Evolutionary conservation across 2,329 filamentous ascomycete species (phyloP), one percentile per base, ranked within the genome.

Genomic region (Rhinocladiella similis): DNA sequence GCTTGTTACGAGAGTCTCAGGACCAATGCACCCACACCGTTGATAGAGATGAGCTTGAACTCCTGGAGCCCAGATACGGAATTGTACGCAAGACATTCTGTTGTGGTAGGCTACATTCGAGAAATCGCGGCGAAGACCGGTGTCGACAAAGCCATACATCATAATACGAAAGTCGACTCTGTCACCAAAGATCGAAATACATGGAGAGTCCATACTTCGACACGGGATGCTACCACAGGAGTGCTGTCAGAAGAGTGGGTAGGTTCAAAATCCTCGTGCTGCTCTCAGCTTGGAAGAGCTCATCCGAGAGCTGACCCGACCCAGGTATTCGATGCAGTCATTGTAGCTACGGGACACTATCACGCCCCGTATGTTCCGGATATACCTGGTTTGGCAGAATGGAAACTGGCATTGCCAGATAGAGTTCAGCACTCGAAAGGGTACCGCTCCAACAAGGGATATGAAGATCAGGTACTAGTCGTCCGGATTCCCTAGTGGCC

Each of bases 41-140:
- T 82, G 52, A 75, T 83, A 62, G 69, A 77, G 43, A 76, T 76
- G 1, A 77, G 72, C 14, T 68, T 80, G 41, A 76, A 77, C 50
- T 60, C 66, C 6, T 89, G 86, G 80, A 82, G 84, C 0, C 69
- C 77, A 4, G 82, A 79, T 0, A 88, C 84, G 0, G 77, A 78
- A 1, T 80, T 83, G 9, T 82, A 82, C 56, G 80, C 86, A 2
- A 78, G 73, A 1, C 86, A 88, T 56, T 64, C 70, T 14, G 75
- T 80, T 0, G 70, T 89, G 7, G 79, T 79, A 29, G 71, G 78
- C 1, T 89, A 89, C 63, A 80, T 89, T 2, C 80, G 85, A 56
- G 75, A 79, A 14, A 80, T 84, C 0, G 79, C 84, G 0, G 61
- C 60, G 0, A 70, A 75, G 1, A 75, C 78, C 1, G 79, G 78